Evolutionary conservation across 1,139 yeast species (phyloP), one percentile per base, ranked within the genome.

Genomic region (Chernovozyma aurita): DNA sequence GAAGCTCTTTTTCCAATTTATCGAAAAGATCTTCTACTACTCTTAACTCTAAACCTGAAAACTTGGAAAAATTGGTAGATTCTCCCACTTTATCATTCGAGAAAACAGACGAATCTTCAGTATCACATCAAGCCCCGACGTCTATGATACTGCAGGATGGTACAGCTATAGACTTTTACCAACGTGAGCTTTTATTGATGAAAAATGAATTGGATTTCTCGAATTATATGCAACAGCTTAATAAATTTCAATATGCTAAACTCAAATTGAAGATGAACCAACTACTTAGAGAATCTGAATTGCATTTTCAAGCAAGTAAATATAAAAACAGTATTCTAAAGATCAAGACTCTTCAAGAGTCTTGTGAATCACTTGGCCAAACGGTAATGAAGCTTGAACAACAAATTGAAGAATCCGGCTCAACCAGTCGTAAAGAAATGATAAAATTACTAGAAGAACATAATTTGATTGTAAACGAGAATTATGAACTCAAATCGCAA

Each of bases 161-260:
- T 2, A 50, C 56, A 2, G 55, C 58, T 0, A 35, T 70, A 12
- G 67, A 68, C 31, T 76, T 65, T 45, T 79, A 74, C 46, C 76
- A 73, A 39, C 59, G 88, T 40, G 85, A 82, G 45, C 58, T 81
- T 22, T 53, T 81, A 35, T 61, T 82, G 28, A 52, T 73, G 40
- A 70, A 72, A 39, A 82, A 81, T 49, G 90, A 82, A 50, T 61
- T 80, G 32, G 84, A 80, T 35, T 81, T 82, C 50, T 63, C 77
- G 8, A 65, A 71, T 36, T 80, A 76, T 50, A 55, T 78, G 53
- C 76, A 74, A 40, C 68, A 71, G 40, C 64, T 78, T 43, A 70
- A 69, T 38, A 73, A 74, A 43, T 64, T 63, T 36, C 67, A 74
- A 31, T 68, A 73, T 36, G 55, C 70, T 18, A 63, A 69, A 36